phyloP scores from a whole-genome alignment of 1,284 basidiomycete genomes.

The Taiwanofungus camphoratus region DNA sequence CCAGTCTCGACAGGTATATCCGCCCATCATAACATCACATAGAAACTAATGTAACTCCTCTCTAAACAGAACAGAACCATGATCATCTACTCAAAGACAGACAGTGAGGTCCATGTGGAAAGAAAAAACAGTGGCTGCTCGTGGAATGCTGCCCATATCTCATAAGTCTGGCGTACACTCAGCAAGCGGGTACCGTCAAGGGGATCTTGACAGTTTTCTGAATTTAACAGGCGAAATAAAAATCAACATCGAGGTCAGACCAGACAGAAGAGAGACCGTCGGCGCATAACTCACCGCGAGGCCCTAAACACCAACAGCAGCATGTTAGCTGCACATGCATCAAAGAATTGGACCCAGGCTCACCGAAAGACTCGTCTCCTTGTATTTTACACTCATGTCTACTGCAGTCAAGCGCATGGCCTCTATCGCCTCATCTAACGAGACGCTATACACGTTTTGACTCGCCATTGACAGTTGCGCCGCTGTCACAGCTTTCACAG shows the following conservation, averaged over 20 bases:
- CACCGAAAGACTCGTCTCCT: constrained; percentile 89
- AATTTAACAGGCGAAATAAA: background rate
- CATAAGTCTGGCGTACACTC: too few relatives aligned
- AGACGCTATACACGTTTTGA: constrained; percentile 81
- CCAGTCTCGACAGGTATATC: too few relatives aligned
- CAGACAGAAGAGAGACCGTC: constrained; percentile 8
- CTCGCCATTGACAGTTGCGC: constrained; percentile 92
- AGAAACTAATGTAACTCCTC: too few relatives aligned
- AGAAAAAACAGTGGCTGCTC: too few relatives aligned
- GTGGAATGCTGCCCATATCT: too few relatives aligned
- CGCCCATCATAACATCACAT: too few relatives aligned
- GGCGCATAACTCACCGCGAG: constrained; percentile 64
- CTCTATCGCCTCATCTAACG: constrained; percentile 92
- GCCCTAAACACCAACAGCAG: constrained; percentile 35
- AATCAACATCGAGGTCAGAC: constrained; percentile 2
- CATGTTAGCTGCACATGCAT: constrained; percentile 1
- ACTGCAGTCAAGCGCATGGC: constrained; percentile 90
- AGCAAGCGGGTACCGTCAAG: constrained; percentile 37
- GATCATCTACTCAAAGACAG: background rate
- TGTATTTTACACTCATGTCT: constrained; percentile 87
- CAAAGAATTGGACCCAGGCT: constrained; percentile 16
- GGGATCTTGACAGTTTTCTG: constrained; percentile 39
- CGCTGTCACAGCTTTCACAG: constrained; percentile 87
- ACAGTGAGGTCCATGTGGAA: too few relatives aligned
- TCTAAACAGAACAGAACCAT: background rate